Base-by-base conservation (phyloP, 805 yeast species). In the Teunomyces panamensis region DNA sequence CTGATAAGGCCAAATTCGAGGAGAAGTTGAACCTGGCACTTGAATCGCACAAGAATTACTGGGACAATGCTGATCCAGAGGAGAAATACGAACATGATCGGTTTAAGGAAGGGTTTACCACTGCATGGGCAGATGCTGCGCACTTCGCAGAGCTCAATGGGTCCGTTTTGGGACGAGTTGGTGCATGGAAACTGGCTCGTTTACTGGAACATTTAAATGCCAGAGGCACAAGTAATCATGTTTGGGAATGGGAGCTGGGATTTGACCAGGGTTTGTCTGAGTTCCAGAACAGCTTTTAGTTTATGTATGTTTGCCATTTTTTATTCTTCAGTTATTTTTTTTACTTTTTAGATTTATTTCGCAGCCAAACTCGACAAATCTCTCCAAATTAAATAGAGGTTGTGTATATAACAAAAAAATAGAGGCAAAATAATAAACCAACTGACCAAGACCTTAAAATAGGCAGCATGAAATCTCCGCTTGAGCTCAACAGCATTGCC, bases 241-340 rank as follows among this genome's bases (percentile, higher is more conserved):
- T 82, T 45, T 92, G 97, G 96, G 96, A 87, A 65, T 92, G 89
- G 86, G 89, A 85, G 26, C 95, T 86, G 56, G 97, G 96, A 0
- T 90, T 80, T 58, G 80, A 79, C 43, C 77, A 78, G 42, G 97
- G 89, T 0, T 55, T 80, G 30, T 63, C 65, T 32, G 73, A 73
- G 43, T 83, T 75, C 35, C 30, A 17, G 11, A 24, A 34, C 20
- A 32, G 39, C 27, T 33, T 33, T 13, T 33, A 33, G 16, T 20
- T 20, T 20, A 20, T 20, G 6, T 20, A 20, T 20, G 6, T 20
- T 20, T 20, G 24, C 24, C 24, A n/a, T 10, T n/a, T 30, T 30
- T 30, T 10, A 5, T 20, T 20, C 24, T 20, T 20, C 5, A 20
- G 24, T 20, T 29, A 5, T 30, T 30, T 1, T 30, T 30, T 10